Evolutionary conservation across 495 filamentous ascomycete genomes (phyloP).

Genomic region (Aspergillus panamensis): DNA sequence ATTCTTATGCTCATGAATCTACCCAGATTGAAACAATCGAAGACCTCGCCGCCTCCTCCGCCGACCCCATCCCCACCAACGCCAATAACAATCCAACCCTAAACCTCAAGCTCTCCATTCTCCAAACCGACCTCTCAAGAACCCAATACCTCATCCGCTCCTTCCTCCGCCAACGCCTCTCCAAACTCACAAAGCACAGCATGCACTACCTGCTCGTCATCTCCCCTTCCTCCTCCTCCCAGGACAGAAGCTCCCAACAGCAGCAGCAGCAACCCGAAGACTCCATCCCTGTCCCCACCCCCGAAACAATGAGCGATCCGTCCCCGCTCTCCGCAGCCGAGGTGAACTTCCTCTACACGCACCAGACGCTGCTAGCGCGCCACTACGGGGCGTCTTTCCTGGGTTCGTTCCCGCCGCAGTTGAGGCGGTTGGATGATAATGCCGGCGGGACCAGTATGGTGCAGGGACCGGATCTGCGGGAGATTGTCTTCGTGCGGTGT

Average conservation of each 20-base stretch:
- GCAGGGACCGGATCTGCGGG: slow-evolving; percentile 73
- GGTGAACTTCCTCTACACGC: slow-evolving; percentile 70
- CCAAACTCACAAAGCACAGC: slow-evolving; percentile 58
- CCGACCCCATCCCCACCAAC: slow-evolving; percentile 38
- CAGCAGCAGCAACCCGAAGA: slow-evolving; percentile 28
- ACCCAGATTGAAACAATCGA: slow-evolving; percentile 67
- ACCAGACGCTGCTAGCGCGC: slow-evolving; percentile 73
- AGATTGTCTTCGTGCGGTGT: slow-evolving; percentile 80
- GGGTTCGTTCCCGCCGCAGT: slow-evolving; percentile 65
- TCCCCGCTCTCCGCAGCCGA: slow-evolving; percentile 67
- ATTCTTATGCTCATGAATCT: neutral
- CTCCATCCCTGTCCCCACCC: slow-evolving; percentile 38
- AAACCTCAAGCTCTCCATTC: slow-evolving; percentile 88
- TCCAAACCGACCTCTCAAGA: slow-evolving; percentile 93
- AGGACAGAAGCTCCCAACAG: slow-evolving; percentile 7
- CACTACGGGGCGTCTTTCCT: slow-evolving; percentile 85
- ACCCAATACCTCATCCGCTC: slow-evolving; percentile 86
- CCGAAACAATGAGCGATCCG: slow-evolving; percentile 30
- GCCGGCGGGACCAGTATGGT: slow-evolving; percentile 89
- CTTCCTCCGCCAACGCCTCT: slow-evolving; percentile 78
- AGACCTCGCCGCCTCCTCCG: slow-evolving; percentile 57
- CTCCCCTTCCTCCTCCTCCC: slow-evolving; percentile 44
- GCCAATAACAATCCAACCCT: slow-evolving; percentile 72
- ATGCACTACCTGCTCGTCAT: slow-evolving; percentile 43
- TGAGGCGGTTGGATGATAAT: slow-evolving; percentile 85